phyloP scores from a whole-genome alignment of 441 rosid genomes.

The Brassica balearica region DNA sequence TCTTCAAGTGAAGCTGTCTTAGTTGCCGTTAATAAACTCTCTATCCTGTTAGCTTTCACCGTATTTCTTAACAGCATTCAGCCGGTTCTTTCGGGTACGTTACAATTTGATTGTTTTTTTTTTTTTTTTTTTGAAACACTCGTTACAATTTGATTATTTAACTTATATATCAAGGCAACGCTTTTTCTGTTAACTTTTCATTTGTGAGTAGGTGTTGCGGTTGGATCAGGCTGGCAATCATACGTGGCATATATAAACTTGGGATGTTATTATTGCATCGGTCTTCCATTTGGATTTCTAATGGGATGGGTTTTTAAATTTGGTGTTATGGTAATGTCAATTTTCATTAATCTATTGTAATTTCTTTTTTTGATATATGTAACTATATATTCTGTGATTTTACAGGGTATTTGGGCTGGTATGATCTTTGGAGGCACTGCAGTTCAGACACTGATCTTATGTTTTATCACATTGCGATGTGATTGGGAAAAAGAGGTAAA shows the following conservation, averaged over 20 bases:
- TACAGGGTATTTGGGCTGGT: conserved; percentile 91
- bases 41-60: conserved; percentile 74
- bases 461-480: conserved; percentile 61
- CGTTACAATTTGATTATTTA: background rate
- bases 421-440: conserved; percentile 95
- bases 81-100: conserved; percentile 81
- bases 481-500: conserved; percentile 90
- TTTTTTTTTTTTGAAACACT: no score
- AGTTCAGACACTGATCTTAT: conserved; percentile 66
- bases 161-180: background rate
- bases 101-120: background rate
- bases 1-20: conserved; percentile 66
- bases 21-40: conserved; percentile 65
- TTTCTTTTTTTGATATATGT: background rate
- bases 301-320: conserved; percentile 87
- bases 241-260: conserved; percentile 85
- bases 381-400: background rate
- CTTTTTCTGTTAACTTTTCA: background rate
- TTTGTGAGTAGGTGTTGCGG: conserved; percentile 66
- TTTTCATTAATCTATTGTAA: background rate
- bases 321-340: conserved; percentile 71
- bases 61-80: conserved; percentile 85
- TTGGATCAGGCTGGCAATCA: conserved; percentile 96
- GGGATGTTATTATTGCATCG: conserved; percentile 82
- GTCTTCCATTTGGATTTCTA: conserved; percentile 72